Base-by-base conservation (phyloP, 208 protist genomes). In the Crithidia mellificae region DNA sequence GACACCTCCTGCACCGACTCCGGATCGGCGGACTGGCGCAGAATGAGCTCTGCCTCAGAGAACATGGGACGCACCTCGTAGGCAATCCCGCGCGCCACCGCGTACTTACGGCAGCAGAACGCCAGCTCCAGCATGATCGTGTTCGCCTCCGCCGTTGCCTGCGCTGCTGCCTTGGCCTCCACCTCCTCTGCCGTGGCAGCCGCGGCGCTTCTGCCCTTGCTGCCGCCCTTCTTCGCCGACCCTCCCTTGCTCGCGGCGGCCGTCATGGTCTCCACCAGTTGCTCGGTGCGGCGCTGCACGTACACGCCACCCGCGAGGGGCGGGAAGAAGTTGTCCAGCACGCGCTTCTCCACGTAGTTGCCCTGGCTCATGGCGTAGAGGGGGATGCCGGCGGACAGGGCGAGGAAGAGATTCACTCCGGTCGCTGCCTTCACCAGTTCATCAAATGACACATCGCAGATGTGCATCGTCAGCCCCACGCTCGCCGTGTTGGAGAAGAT, bases 301-400 rank as follows among this genome's bases (percentile, higher is more conserved):
- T 92, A 75, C 43, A 90, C 74, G 29, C 90, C 87, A 11, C 83
- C 81, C 0, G 79, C 87, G 32, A 95, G 57, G 12, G 90, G 90
- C 2, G 87, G 80, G 64, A 95, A 91, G 74, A 93, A 95, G 64
- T 86, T 78, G 59, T 95, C 87, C 38, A 95, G 72, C 72, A 92
- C 90, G 11, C 87, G 90, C 77, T 95, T 95, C 63, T 95, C 90
- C 43, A 95, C 78, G 76, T 78, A 95, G 66, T 93, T 91, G 19
- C 85, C 85, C 34, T 83, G 84, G 58, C 85, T 91, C 90, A 95
- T 92, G 20, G 90, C 87, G 66, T 89, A 88, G 29, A 92, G 78
- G 20, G 85, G 85, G 11, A 92, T 80, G 24, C 82, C 84, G 36
- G 80, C 80, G 20, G 85, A 69, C 49, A 93, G 53, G 20, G 69